These are phyloP conservation scores for Maudiozyma serrabonitensis DNA, from an alignment of 805 yeast genomes.

Conservation along the genomic window DNA sequence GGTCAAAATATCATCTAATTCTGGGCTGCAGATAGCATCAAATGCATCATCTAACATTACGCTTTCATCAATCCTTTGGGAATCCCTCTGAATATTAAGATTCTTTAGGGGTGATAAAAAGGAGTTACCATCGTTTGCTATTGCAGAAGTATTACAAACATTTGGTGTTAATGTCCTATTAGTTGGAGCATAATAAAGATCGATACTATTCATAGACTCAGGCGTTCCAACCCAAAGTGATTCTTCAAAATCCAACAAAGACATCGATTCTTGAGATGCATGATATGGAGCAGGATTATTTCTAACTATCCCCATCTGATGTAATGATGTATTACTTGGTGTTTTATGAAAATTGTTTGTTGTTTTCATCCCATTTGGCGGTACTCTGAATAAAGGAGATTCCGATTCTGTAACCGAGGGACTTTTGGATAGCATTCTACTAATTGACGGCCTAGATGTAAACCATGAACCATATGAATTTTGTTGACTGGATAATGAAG, in stretches of 20 bases:
- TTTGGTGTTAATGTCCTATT: constrained; percentile 2
- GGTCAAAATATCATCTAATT: neutral
- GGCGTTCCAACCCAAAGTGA: constrained; percentile 33
- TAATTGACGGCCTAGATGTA: constrained; percentile 18
- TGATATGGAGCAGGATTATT: constrained; percentile 8
- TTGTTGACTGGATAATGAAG: constrained; percentile 30
- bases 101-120: constrained; percentile 6
- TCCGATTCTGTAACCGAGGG: constrained; percentile 13
- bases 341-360: constrained; percentile 17
- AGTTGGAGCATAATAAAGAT: neutral
- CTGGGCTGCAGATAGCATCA: constrained; percentile 10
- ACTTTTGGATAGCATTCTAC: constrained; percentile 17
- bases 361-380: constrained; percentile 4
- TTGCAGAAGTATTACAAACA: neutral
- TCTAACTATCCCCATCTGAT: constrained; percentile 12
- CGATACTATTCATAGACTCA: constrained; percentile 15
- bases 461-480: constrained; percentile 29
- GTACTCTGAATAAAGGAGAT: constrained; percentile 18
- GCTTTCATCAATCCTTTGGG: constrained; percentile 21
- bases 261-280: constrained; percentile 31
- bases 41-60: constrained; percentile 24
- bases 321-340: constrained; percentile 20
- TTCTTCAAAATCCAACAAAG: constrained; percentile 31
- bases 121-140: too few relatives aligned
- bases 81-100: constrained; percentile 17